Evolutionary conservation across 2,329 filamentous ascomycete species (phyloP).

Genomic region (Talaromyces sp.): DNA sequence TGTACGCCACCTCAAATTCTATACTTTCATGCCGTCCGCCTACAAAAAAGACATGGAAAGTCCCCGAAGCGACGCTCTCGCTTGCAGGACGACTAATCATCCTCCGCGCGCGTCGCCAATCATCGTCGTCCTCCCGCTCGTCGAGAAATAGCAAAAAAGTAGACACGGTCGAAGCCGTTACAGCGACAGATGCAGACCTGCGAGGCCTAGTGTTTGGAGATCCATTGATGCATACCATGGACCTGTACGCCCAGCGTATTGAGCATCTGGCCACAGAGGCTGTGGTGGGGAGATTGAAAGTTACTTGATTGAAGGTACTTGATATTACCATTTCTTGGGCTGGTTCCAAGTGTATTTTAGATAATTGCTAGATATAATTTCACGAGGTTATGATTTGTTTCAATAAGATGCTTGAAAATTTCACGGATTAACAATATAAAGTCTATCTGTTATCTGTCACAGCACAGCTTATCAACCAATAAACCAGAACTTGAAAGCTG

Average conservation of each 20-base stretch:
- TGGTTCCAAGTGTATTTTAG: neutral
- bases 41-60: too few relatives aligned
- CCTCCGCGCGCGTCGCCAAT: constrained; percentile 38
- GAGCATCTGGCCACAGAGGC: constrained; percentile 66
- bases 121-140: neutral
- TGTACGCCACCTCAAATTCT: too few relatives aligned
- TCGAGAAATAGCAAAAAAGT: constrained; percentile 45
- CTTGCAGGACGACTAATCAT: constrained; percentile 66
- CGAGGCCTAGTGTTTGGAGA: constrained; percentile 73
- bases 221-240: constrained; percentile 74
- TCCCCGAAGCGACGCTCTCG: constrained; percentile 61
- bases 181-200: constrained; percentile 59
- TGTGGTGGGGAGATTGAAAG: constrained; percentile 36
- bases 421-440: neutral
- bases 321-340: neutral
- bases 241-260: constrained; percentile 65
- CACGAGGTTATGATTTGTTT: neutral
- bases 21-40: too few relatives aligned
- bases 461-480: neutral
- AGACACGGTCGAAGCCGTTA: constrained; percentile 7
- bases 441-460: neutral
- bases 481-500: neutral
- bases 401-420: neutral
- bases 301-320: neutral
- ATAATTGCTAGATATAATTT: neutral